These are phyloP conservation scores for Boletus rubropictus DNA, from an alignment of 768 basidiomycete species.

Conservation along the genomic window DNA sequence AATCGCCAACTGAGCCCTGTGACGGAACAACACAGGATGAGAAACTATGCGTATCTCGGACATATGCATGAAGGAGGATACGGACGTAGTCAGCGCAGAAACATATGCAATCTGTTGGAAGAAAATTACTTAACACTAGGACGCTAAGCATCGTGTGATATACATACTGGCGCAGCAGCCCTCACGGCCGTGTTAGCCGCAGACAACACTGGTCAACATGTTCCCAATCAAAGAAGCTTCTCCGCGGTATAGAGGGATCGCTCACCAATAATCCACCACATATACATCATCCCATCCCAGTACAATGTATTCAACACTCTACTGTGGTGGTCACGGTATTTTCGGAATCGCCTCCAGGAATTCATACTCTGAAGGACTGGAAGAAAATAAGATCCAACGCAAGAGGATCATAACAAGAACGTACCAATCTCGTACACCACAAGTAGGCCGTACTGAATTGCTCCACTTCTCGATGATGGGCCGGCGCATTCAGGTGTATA, in stretches of 20 bases:
- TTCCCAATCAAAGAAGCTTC: neutral
- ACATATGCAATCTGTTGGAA: constrained; percentile 9
- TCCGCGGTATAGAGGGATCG: neutral
- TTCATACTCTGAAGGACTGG: constrained; percentile 22
- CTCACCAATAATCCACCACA: constrained; percentile 21
- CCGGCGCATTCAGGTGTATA: constrained; percentile 11
- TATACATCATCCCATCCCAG: constrained; percentile 25
- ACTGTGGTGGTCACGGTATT: constrained; percentile 17
- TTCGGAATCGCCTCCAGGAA: constrained; percentile 20
- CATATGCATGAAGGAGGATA: neutral
- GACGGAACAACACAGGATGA: constrained; percentile 2
- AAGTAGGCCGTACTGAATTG: constrained; percentile 11
- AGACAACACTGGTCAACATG: constrained; percentile 6
- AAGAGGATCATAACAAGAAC: neutral
- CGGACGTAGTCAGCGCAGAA: constrained; percentile 19
- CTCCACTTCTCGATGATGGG: constrained; percentile 7
- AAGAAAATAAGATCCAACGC: neutral
- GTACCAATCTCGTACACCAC: constrained; percentile 18
- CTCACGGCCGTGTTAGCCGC: constrained; percentile 10
- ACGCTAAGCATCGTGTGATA: too few relatives aligned
- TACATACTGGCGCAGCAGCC: constrained; percentile 14
- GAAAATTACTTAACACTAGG: neutral
- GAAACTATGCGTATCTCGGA: neutral
- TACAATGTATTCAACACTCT: constrained; percentile 17
- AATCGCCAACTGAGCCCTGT: constrained; percentile 24